phyloP scores from a whole-genome alignment of 768 basidiomycete genomes.

The Lentinula edodes region DNA sequence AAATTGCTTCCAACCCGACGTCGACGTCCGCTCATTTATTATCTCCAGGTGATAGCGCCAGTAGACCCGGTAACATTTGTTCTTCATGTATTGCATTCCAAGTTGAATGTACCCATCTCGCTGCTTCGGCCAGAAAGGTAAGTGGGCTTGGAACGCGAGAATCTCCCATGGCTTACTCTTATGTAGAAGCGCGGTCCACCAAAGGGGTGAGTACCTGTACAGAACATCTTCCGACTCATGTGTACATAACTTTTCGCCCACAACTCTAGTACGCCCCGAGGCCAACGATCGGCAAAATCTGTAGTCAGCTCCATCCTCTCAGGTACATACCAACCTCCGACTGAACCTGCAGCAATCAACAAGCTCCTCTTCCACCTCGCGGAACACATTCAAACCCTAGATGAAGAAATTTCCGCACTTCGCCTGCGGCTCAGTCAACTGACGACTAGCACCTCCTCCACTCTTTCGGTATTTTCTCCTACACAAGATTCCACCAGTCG shows the following conservation, averaged over 20 bases:
- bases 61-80: conserved; percentile 29
- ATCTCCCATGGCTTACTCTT: background rate
- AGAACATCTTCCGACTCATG: background rate
- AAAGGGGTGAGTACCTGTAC: conserved; percentile 21
- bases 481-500: background rate
- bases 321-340: background rate
- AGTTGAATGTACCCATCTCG: conserved; percentile 34
- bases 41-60: conserved; percentile 35
- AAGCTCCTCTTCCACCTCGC: background rate
- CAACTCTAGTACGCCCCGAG: conserved; percentile 26
- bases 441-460: background rate
- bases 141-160: background rate
- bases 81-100: conserved; percentile 31
- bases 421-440: background rate
- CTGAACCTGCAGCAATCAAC: background rate
- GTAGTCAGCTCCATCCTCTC: conserved; percentile 2
- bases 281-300: background rate
- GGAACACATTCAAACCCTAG: background rate
- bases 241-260: conserved; percentile 15
- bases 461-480: background rate
- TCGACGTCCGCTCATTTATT: too few species aligned
- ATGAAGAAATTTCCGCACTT: background rate
- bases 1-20: too few species aligned
- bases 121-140: conserved; percentile 30
- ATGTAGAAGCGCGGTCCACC: conserved; percentile 36